A percentile compares a stretch with the other conserved stretches of the same genome.
Evolutionary conservation across 257 asterid species (phyloP).

Genomic region (Solanum acaule): DNA sequence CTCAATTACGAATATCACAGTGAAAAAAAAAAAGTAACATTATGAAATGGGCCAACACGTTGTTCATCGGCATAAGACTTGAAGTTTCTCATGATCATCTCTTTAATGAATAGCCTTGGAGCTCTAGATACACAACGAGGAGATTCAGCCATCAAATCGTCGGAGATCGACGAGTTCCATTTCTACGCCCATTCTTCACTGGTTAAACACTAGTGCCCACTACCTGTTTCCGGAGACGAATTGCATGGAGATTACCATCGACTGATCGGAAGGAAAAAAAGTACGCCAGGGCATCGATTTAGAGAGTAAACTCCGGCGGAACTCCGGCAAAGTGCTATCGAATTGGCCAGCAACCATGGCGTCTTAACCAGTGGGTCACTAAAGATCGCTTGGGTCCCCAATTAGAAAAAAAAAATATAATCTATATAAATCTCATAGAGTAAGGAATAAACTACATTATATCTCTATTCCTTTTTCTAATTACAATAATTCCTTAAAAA

Average conservation of each 20-base stretch:
- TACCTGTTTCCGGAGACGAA: background rate
- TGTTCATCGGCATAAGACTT: slow-evolving; percentile 97
- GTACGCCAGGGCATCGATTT: background rate
- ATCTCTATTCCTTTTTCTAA: no score
- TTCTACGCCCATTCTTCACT: background rate
- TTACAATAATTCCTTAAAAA: no score
- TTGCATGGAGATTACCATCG: background rate
- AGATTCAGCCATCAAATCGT: background rate
- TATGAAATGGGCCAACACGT: slow-evolving; percentile 99
- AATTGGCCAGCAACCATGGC: background rate
- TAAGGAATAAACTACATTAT: no score
- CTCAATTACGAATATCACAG: background rate
- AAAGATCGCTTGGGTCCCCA: no score
- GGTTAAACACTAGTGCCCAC: background rate
- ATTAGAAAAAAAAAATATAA: no score
- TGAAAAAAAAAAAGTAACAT: slow-evolving; percentile 33
- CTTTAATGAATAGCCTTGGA: slow-evolving; percentile 84
- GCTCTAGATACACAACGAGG: slow-evolving; percentile 27
- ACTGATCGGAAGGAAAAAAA: background rate
- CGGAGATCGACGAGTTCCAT: background rate
- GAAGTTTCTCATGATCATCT: slow-evolving; percentile 88
- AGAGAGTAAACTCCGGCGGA: background rate
- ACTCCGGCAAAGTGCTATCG: background rate
- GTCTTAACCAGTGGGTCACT: no score
- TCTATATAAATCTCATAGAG: no score